These are phyloP conservation scores for Furculomyces boomerangus DNA, from an alignment of 371 early-diverging fungal genomes.

Conservation along the genomic window DNA sequence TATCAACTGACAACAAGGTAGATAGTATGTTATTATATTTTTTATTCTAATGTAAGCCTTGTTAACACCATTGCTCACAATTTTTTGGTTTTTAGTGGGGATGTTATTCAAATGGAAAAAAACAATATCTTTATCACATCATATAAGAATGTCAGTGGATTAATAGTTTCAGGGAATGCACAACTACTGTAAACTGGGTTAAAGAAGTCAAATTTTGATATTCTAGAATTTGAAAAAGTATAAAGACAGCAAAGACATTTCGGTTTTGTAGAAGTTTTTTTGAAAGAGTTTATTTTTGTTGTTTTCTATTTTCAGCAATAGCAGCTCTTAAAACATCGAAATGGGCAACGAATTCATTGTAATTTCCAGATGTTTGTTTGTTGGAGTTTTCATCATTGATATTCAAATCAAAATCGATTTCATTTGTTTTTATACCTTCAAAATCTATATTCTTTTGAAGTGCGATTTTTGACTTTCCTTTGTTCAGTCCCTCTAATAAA, in stretches of 20 bases:
- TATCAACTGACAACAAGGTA: constrained; percentile 30
- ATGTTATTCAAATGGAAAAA: constrained; percentile 7
- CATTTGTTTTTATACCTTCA: not conserved
- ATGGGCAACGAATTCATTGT: not conserved
- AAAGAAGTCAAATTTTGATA: too few species aligned
- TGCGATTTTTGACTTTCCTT: constrained; percentile 51
- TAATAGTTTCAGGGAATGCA: constrained; percentile 26
- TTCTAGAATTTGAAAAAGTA: too few species aligned
- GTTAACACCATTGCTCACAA: not conserved
- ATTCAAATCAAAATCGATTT: too few species aligned
- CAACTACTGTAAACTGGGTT: constrained; percentile 19
- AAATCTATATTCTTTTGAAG: too few species aligned
- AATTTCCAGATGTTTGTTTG: not conserved
- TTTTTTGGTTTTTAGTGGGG: not conserved
- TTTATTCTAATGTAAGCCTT: not conserved
- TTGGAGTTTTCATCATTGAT: not conserved
- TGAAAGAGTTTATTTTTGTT: not conserved
- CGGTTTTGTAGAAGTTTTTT: not conserved
- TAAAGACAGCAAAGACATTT: not conserved
- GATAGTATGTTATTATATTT: not conserved
- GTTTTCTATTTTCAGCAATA: not conserved
- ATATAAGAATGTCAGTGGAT: constrained; percentile 27
- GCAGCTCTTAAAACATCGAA: not conserved
- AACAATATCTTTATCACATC: constrained; percentile 32
- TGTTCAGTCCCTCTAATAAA: constrained; percentile 80